A percentile compares a stretch with the other conserved stretches of the same genome.
Conservation (phyloP, 2,329 filamentous ascomycete genomes). For the Aspergillus candidus region DNA sequence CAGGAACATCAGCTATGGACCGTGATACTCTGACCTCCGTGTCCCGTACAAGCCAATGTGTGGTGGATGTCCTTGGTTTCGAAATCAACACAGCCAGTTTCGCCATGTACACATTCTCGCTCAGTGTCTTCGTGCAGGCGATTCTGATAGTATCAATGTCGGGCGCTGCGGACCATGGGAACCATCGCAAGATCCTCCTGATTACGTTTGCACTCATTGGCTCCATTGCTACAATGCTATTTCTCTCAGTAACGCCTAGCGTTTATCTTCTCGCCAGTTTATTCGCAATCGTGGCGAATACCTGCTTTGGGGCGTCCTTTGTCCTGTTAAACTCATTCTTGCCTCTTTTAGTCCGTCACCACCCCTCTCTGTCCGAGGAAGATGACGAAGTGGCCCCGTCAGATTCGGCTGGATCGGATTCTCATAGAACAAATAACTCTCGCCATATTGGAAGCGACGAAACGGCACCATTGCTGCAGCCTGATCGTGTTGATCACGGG, state of each 20-base stretch:
- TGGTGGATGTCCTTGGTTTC: conserved; percentile 72
- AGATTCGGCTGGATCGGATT: conserved; percentile 5
- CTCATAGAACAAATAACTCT: conserved; percentile 8
- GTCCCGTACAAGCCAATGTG: conserved; percentile 58
- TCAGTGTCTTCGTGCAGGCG: conserved; percentile 84
- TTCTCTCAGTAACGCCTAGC: conserved; percentile 68
- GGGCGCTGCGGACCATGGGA: conserved; percentile 89
- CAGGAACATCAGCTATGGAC: conserved; percentile 1
- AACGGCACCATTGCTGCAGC: conserved; percentile 23
- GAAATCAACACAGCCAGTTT: conserved; percentile 95
- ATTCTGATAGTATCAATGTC: conserved; percentile 93
- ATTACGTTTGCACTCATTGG: conserved; percentile 79
- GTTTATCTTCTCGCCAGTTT: conserved; percentile 76
- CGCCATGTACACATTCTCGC: conserved; percentile 96
- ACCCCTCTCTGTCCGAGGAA: conserved; percentile 51
- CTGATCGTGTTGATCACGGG: conserved; percentile 6
- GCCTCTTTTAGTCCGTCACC: conserved; percentile 81
- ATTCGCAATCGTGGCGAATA: conserved; percentile 84
- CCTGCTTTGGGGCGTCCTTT: conserved; percentile 89
- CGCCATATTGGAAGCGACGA: conserved; percentile 8
- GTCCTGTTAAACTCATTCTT: conserved; percentile 94
- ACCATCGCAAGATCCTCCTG: conserved; percentile 81
- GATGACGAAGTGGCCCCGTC: conserved; percentile 5
- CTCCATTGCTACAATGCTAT: conserved; percentile 78
- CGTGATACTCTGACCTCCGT: neutral